Percentiles rank a stretch among this genome's conserved stretches.
Conservation (phyloP, 1,284 basidiomycete species). For the Fomitiporia mediterranea region DNA sequence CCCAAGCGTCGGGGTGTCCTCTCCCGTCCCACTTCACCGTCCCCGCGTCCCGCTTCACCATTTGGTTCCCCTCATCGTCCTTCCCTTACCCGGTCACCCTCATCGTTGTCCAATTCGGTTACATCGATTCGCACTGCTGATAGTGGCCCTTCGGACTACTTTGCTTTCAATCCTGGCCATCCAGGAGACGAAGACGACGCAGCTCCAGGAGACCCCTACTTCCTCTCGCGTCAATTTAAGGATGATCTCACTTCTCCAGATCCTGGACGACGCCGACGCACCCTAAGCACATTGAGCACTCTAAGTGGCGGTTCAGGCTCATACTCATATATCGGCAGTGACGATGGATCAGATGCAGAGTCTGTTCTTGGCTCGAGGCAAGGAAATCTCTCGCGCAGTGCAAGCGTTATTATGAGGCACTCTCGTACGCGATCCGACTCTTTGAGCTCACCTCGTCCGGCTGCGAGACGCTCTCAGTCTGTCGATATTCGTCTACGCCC, state of each 20-base stretch:
- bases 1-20: slow-evolving; percentile 46
- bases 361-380: neutral
- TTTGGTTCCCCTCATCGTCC: slow-evolving; percentile 29
- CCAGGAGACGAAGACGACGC: slow-evolving; percentile 11
- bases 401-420: slow-evolving; percentile 9
- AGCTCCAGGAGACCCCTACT: slow-evolving; percentile 16
- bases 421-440: neutral
- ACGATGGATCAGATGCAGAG: slow-evolving; percentile 5
- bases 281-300: slow-evolving; percentile 18
- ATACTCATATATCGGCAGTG: slow-evolving; percentile 11
- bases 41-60: slow-evolving; percentile 49
- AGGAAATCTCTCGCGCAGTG: slow-evolving; percentile 6
- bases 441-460: neutral
- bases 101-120: slow-evolving; percentile 11
- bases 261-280: slow-evolving; percentile 11
- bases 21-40: slow-evolving; percentile 50
- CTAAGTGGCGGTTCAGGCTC: slow-evolving; percentile 12
- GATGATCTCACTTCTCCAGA: slow-evolving; percentile 17
- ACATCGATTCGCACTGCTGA: slow-evolving; percentile 10
- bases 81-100: neutral
- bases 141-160: slow-evolving; percentile 10
- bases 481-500: slow-evolving; percentile 17
- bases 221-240: slow-evolving; percentile 17
- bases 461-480: slow-evolving; percentile 1
- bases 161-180: neutral